phyloP scores from a whole-genome alignment of 1,284 basidiomycete genomes.

The Puccinia novopanici region DNA sequence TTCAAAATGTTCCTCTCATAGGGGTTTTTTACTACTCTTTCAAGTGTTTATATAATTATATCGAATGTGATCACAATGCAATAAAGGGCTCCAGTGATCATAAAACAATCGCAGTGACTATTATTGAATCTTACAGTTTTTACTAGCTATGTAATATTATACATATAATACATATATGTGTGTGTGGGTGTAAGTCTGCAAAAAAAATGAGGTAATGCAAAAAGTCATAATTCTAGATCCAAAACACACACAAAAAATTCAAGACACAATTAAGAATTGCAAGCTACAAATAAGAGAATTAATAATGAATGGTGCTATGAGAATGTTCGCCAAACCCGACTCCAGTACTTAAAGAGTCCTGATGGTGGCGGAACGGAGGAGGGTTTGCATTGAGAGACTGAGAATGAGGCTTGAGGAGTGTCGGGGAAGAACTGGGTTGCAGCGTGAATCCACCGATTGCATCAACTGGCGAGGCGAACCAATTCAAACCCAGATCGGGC shows the following conservation, averaged over 20 bases:
- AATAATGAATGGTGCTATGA: background rate
- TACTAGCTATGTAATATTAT: background rate
- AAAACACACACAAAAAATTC: background rate
- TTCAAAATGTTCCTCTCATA: too few species aligned
- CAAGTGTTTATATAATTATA: too few species aligned
- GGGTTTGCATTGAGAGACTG: background rate
- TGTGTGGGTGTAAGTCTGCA: background rate
- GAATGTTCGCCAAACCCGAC: background rate
- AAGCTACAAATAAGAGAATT: background rate
- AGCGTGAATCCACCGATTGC: background rate
- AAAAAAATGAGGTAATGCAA: background rate
- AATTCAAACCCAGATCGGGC: background rate
- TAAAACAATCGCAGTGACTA: background rate
- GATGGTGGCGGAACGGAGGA: background rate
- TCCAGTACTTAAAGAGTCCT: background rate
- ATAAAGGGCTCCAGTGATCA: background rate
- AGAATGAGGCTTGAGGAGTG: background rate
- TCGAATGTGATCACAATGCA: too few species aligned
- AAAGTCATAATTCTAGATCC: background rate
- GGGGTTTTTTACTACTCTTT: too few species aligned
- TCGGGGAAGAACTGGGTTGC: background rate
- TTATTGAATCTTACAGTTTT: background rate
- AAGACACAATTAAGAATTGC: background rate
- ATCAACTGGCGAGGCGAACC: conserved; percentile 1
- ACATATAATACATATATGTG: background rate